Percentiles rank a stretch among this genome's conserved stretches.
Conservation (phyloP, 2,329 filamentous ascomycete genomes). For the Pyrenophora graminea region DNA sequence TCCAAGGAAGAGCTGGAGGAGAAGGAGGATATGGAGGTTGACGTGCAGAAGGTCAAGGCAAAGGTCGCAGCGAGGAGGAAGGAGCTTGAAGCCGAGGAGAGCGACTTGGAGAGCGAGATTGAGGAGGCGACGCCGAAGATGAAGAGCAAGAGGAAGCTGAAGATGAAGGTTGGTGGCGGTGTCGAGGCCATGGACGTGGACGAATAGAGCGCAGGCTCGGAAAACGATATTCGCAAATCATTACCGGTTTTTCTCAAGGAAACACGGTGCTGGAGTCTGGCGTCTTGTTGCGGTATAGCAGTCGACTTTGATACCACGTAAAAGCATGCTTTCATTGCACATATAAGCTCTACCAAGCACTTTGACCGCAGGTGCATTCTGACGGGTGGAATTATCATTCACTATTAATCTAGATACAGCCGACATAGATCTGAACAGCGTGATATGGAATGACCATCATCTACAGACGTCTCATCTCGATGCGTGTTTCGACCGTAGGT, state of each 20-base stretch:
- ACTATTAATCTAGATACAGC: too few species aligned
- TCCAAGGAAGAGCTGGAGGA: slow-evolving; percentile 58
- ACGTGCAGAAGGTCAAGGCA: slow-evolving; percentile 52
- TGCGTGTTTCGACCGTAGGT: too few species aligned
- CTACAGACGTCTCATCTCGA: too few species aligned
- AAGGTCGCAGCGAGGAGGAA: slow-evolving; percentile 62
- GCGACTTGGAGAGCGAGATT: slow-evolving; percentile 44
- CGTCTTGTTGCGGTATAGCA: slow-evolving; percentile 26
- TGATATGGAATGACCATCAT: too few species aligned
- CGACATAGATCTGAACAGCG: too few species aligned
- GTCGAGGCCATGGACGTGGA: slow-evolving; percentile 56
- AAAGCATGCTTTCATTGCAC: slow-evolving; percentile 10
- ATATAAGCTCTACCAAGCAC: too few species aligned
- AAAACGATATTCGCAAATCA: not conserved
- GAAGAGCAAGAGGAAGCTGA: slow-evolving; percentile 54
- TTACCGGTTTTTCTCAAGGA: not conserved
- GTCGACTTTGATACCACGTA: slow-evolving; percentile 35
- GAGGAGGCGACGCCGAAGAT: slow-evolving; percentile 44
- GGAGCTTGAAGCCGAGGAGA: slow-evolving; percentile 64
- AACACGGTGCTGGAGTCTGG: slow-evolving; percentile 27
- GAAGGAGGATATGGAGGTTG: slow-evolving; percentile 63
- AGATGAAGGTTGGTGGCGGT: slow-evolving; percentile 51
- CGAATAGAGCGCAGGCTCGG: slow-evolving; percentile 18
- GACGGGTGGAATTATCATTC: too few species aligned
- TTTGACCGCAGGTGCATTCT: too few species aligned